Evolutionary conservation across 768 basidiomycete species (phyloP), one percentile per base, ranked within the genome.

Genomic region (Termitomyces sp.): DNA sequence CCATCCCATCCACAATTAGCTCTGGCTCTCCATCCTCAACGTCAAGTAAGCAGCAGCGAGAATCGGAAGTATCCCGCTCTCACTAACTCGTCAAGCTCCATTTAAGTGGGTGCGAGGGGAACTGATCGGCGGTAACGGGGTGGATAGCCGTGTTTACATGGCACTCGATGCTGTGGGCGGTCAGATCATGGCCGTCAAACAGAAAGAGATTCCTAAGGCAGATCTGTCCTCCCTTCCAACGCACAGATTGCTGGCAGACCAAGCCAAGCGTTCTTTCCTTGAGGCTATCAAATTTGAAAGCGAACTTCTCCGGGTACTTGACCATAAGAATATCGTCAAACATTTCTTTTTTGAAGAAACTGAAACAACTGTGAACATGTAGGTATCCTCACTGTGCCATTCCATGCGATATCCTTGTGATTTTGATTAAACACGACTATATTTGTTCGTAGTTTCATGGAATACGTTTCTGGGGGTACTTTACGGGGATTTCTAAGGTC

Each of bases 41-140:
- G 23, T 17, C 61, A 44, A 60, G 56, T 55, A 56, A 55, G 59
- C 59, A 57, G 47, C 45, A 47, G 58, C 37, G 27, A 44, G 54
- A 45, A 58, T 37, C 34, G 28, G 34, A 50, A 32, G 28, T 37
- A 43, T 54, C 44, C 35, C 55, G 34, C 42, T 52, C 52, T 57
- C 47, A 56, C 44, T 28, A 40, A 49, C 21, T 62, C 54, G 65
- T 30, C 17, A 66, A 89, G 91, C 83, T 28, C 92, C 94, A 43
- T 92, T 97, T 78, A 94, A 94, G 66, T 98, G 96, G 96, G 89
- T 97, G 45, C 89, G 94, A 62, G 97, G 96, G 48, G 92, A 97
- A 71, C 79, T 98, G 34, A 96, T 99, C 59, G 96, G 97, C 25
- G 92, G 96, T 28, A 94, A 90, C 65, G 97, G 96, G 21, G 94